Percentiles rank a stretch among this genome's conserved stretches.
phyloP scores from a whole-genome alignment of 2,329 filamentous ascomycete genomes.

The Aspergillus caelatus region DNA sequence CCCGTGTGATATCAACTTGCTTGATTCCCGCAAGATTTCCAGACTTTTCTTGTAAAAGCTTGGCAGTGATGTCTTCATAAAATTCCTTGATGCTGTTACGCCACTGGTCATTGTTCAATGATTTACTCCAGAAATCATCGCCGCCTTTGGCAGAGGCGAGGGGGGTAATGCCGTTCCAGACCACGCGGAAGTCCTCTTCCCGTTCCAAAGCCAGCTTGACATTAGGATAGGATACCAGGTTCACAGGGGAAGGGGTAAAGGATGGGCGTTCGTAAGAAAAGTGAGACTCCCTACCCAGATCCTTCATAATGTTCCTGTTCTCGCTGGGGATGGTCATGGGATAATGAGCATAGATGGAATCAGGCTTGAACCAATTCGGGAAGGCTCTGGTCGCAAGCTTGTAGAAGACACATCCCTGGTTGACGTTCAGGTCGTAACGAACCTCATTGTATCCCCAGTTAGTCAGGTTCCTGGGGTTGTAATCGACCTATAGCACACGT shows the following conservation, averaged over 20 bases:
- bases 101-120: constrained; percentile 66
- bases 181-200: constrained; percentile 63
- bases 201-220: constrained; percentile 66
- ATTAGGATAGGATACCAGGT: constrained; percentile 63
- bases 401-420: constrained; percentile 83
- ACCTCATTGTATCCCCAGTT: constrained; percentile 83
- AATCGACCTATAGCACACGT: constrained; percentile 56
- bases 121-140: constrained; percentile 59
- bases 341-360: constrained; percentile 82
- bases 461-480: constrained; percentile 71
- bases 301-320: constrained; percentile 70
- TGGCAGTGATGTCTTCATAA: constrained; percentile 64
- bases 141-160: constrained; percentile 63
- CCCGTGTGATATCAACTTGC: constrained; percentile 70
- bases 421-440: constrained; percentile 70
- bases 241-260: constrained; percentile 53
- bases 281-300: constrained; percentile 66
- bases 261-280: constrained; percentile 71
- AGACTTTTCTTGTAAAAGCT: constrained; percentile 66
- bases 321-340: constrained; percentile 71
- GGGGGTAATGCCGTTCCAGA: constrained; percentile 66
- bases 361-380: constrained; percentile 74
- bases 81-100: constrained; percentile 65
- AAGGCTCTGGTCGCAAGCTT: constrained; percentile 80
- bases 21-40: constrained; percentile 64